phyloP scores from a whole-genome alignment of 441 rosid genomes.

The Viola pubescens region DNA sequence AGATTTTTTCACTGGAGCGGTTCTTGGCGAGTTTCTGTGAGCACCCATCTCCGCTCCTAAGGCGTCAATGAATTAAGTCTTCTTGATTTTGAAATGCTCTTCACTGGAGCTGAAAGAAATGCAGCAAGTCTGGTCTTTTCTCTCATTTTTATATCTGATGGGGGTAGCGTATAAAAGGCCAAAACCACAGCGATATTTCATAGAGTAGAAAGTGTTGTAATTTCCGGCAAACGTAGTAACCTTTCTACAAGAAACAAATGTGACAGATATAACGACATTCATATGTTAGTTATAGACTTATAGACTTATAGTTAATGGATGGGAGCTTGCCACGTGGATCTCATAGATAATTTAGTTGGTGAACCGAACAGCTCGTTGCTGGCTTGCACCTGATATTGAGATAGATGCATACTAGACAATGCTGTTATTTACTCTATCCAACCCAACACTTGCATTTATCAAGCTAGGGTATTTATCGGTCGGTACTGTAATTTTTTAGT shows the following conservation, averaged over 20 bases:
- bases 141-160: slow-evolving; percentile 7
- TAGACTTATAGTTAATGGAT: no score
- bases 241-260: background rate
- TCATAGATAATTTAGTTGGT: background rate
- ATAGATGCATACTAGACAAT: slow-evolving; percentile 11
- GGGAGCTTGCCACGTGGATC: slow-evolving; percentile 19
- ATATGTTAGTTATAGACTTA: no score
- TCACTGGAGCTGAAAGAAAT: background rate
- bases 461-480: no score
- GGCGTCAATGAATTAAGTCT: background rate
- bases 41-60: slow-evolving; percentile 25
- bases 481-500: no score
- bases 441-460: slow-evolving; percentile 23
- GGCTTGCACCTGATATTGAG: background rate
- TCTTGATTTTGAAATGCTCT: background rate
- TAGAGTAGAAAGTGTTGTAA: slow-evolving; percentile 22
- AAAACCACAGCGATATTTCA: slow-evolving; percentile 25
- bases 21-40: slow-evolving; percentile 10
- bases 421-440: background rate
- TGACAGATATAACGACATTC: slow-evolving; percentile 11
- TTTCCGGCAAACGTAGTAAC: slow-evolving; percentile 18
- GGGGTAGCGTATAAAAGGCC: slow-evolving; percentile 18
- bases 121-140: slow-evolving; percentile 3
- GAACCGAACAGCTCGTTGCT: slow-evolving; percentile 11
- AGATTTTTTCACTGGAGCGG: background rate